A percentile compares a stretch with the other conserved stretches of the same genome.
Conservation (phyloP, 257 asterid species). For the Penstemon barbatus region DNA sequence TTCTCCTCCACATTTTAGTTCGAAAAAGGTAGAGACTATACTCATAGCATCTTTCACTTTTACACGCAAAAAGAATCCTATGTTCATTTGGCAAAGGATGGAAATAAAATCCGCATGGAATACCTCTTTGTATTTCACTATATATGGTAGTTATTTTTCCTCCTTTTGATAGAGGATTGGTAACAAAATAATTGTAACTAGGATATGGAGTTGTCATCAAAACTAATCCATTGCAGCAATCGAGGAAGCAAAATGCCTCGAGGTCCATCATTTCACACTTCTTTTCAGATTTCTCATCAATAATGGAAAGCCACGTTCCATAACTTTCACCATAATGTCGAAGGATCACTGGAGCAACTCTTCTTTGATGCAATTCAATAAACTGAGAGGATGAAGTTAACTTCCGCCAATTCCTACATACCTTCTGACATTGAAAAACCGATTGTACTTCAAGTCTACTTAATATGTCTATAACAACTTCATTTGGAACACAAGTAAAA, state of each 20-base stretch:
- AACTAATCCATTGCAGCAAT: neutral
- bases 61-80: neutral
- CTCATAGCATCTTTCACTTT: neutral
- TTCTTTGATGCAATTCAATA: no score
- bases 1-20: conserved; percentile 4
- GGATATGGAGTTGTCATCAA: neutral
- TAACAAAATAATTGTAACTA: neutral
- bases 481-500: neutral
- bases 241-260: neutral
- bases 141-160: neutral
- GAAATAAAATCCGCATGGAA: conserved; percentile 12
- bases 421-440: neutral
- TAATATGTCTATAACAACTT: neutral
- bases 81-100: conserved; percentile 21
- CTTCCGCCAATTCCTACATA: no score
- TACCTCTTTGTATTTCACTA: neutral
- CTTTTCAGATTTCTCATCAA: neutral
- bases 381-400: no score
- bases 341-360: neutral
- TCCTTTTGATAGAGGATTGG: conserved; percentile 7
- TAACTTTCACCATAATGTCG: neutral
- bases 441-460: neutral
- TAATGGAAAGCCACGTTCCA: neutral
- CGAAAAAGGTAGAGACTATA: neutral
- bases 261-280: neutral